Evolutionary conservation across 257 asterid species (phyloP), one percentile per base, ranked within the genome.

Genomic region (Fraxinus pennsylvanica): DNA sequence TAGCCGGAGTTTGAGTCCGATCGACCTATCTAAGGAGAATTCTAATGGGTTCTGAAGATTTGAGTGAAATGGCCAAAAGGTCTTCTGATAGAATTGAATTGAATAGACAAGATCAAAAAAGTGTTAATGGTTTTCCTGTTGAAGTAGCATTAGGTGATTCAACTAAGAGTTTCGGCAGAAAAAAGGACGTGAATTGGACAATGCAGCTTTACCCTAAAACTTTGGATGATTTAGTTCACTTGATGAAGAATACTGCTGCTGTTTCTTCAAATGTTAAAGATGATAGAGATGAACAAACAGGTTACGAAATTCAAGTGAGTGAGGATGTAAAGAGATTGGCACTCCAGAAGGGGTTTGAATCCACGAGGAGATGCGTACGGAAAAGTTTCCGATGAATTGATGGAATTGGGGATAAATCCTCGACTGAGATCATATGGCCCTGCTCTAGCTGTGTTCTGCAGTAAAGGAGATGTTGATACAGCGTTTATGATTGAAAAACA

Each of bases 401-500:
- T 89, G 69, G 90, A 87, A 77, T 38, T 80, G 0, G 92, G 97
- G 39, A 78, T 89, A 78, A 88, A 77, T 67, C 97, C 97, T 65
- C 85, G 90, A 72, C 75, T 93, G 29, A 80, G 98, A 47, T 91
- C 98, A 25, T 93, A 91, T 32, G 92, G 92, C 72, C 98, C 98
- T 69, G 96, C 97, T 70, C 77, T 93, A 8, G 75, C 92, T 78
- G 89, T 85, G 39, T 93, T 89, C 86, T 92, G 94, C 80, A 79
- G 72, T 54, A 82, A 78, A 33, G 93, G 96, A 70, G 90, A 91
- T 76, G 89, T 88, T 75, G 97, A 93, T 74, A 90, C 82, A 50
- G 98, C 97, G 3, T 93, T 89, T 81, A 50, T 73, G 78, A 94
- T 92, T 25, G 97, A 93, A 76, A 61, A 81, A 45, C 91, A 94